Conservation (phyloP, 495 filamentous ascomycete species). For the Tricharina praecox region DNA sequence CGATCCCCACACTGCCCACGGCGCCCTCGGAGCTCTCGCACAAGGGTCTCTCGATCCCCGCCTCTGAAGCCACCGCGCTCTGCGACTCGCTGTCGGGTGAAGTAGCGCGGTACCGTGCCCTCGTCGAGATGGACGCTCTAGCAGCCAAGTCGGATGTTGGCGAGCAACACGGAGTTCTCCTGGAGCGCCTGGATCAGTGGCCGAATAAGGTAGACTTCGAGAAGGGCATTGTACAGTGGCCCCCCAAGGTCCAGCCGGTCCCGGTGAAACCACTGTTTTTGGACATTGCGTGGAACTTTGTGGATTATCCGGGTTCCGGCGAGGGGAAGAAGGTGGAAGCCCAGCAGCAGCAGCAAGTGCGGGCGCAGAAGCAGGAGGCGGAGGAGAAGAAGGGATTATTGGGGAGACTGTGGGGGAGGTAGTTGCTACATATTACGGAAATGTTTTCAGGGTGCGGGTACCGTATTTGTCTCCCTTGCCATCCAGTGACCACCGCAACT, state of each 20-base stretch:
- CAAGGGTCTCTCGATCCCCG: slow-evolving; percentile 39
- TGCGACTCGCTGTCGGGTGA: slow-evolving; percentile 44
- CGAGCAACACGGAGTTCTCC: slow-evolving; percentile 35
- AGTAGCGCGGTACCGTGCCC: slow-evolving; percentile 58
- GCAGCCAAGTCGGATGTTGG: slow-evolving; percentile 28
- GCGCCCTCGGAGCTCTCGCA: slow-evolving; percentile 22
- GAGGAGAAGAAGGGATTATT: slow-evolving; percentile 22
- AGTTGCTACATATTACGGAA: too few relatives aligned
- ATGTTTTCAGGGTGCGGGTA: neutral
- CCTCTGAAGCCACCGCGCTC: slow-evolving; percentile 39
- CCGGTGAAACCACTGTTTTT: slow-evolving; percentile 93
- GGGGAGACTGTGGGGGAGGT: slow-evolving; percentile 27
- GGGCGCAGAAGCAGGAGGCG: slow-evolving; percentile 6
- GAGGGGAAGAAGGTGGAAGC: slow-evolving; percentile 1
- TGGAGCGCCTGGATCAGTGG: slow-evolving; percentile 60
- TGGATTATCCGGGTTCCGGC: slow-evolving; percentile 64
- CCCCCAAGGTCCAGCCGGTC: slow-evolving; percentile 62
- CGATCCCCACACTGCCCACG: slow-evolving; percentile 29
- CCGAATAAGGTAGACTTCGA: slow-evolving; percentile 50
- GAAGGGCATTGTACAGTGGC: slow-evolving; percentile 67
- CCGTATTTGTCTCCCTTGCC: too few relatives aligned
- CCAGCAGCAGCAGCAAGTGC: slow-evolving; percentile 7
- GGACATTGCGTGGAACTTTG: slow-evolving; percentile 96
- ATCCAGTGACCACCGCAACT: too few relatives aligned
- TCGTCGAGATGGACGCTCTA: slow-evolving; percentile 61